Base-by-base conservation (phyloP, 1,284 basidiomycete genomes). In the Leccinum pallidistipes region DNA sequence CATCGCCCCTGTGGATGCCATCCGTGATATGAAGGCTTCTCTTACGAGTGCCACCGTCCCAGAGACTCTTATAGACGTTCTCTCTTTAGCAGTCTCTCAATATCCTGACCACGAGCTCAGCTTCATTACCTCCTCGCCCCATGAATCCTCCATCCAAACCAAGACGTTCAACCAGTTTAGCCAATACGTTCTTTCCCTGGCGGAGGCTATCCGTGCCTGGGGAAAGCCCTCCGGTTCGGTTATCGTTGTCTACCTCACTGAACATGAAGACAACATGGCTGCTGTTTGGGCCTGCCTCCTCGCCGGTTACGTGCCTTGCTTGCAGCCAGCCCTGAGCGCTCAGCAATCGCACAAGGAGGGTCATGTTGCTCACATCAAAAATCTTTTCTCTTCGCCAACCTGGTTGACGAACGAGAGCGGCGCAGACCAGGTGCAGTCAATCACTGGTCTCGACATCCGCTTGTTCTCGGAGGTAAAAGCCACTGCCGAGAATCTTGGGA, bases 251-350 rank as follows among this genome's bases (percentile, higher is more conserved):
- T 75, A 75, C 56, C 61, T 72, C 10, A 72, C 70, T 2, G 72
- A 72, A 21, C 74, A 75, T 34, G 72, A 74, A 49, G 71, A 72
- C 49, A 75, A 75, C 38, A 72, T 75, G 71, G 66, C 66, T 3
- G 72, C 71, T 7, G 61, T 72, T n/a, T 72, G 74, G 74, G 72
- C 72, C 1, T 73, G 74, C 57, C 62, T 72, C 1, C 61, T 72
- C 29, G 71, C 70, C 5, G 71, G 73, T 27, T 71, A 64, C 56
- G 62, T 75, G 1, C 71, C 73, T 12, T 72, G 73, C 61, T 54
- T 72, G 62, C 74, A 74, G 47, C 74, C 74, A 11, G 68, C 74
- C 0, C 56, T 74, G 54, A 74, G 71, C 24, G 71, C 73, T 31
- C 71, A 75, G 27, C 72, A 72, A 54, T 63, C 71, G 0, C 71